A percentile compares a stretch with the other conserved stretches of the same genome.
phyloP scores from a whole-genome alignment of 2,329 filamentous ascomycete species.

The Thelonectria discophora region DNA sequence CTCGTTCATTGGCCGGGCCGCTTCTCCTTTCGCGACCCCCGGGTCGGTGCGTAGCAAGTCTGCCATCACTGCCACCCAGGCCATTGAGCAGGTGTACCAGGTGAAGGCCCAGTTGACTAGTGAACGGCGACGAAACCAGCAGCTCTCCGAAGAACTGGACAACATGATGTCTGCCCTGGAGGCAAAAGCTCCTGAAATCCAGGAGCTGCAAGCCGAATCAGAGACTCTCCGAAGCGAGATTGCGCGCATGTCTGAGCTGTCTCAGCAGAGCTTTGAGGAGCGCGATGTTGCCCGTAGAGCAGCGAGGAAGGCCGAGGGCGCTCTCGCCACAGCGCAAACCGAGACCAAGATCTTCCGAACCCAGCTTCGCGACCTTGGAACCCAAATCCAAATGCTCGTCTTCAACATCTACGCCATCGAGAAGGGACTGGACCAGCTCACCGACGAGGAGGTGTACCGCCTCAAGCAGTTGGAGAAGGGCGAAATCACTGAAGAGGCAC shows the following conservation, averaged over 20 bases:
- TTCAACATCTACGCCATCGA: conserved; percentile 87
- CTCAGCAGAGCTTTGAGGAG: conserved; percentile 83
- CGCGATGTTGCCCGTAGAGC: conserved; percentile 82
- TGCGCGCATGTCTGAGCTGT: conserved; percentile 82
- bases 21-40: conserved; percentile 70
- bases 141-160: conserved; percentile 80
- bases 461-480: conserved; percentile 81
- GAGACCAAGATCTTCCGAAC: conserved; percentile 84
- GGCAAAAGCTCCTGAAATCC: conserved; percentile 84
- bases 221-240: conserved; percentile 83
- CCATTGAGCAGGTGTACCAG: conserved; percentile 71
- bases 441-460: conserved; percentile 75
- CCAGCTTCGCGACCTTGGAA: conserved; percentile 87
- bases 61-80: conserved; percentile 67
- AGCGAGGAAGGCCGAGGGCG: conserved; percentile 79
- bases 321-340: conserved; percentile 68
- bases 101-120: conserved; percentile 77
- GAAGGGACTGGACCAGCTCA: conserved; percentile 77
- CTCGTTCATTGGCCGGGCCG: conserved; percentile 59
- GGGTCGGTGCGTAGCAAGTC: conserved; percentile 65
- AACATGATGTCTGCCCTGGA: conserved; percentile 88
- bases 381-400: conserved; percentile 88
- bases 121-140: conserved; percentile 77
- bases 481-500: conserved; percentile 74
- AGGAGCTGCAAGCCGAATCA: conserved; percentile 84